Evolutionary conservation across 1,284 basidiomycete genomes (phyloP).

Genomic region (Ganoderma boninense): DNA sequence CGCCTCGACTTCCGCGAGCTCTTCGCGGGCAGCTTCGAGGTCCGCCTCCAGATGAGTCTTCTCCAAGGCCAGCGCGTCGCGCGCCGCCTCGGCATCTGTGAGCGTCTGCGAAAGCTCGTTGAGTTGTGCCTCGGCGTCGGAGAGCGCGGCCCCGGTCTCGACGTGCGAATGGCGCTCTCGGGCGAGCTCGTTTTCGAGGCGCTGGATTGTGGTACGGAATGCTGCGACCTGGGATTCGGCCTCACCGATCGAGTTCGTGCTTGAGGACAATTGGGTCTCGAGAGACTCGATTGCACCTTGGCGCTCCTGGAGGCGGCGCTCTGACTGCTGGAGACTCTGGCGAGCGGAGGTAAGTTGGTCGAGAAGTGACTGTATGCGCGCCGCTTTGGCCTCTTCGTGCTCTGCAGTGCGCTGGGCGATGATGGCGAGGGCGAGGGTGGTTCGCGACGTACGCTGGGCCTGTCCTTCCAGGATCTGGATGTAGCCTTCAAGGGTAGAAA

Average conservation of each 20-base stretch:
- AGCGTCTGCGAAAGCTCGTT: slow-evolving; percentile 46
- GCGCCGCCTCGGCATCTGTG: slow-evolving; percentile 65
- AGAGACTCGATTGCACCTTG: slow-evolving; percentile 14
- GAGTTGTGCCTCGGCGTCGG: slow-evolving; percentile 51
- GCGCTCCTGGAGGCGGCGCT: slow-evolving; percentile 18
- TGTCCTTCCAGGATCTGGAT: slow-evolving; percentile 34
- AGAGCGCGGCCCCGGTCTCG: slow-evolving; percentile 48
- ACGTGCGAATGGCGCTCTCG: slow-evolving; percentile 43
- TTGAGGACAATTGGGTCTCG: slow-evolving; percentile 20
- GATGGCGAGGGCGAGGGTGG: slow-evolving; percentile 29
- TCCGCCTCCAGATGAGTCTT: slow-evolving; percentile 69
- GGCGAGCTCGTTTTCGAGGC: slow-evolving; percentile 46
- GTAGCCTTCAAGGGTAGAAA: slow-evolving; percentile 21
- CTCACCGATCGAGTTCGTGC: slow-evolving; percentile 39
- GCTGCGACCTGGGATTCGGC: slow-evolving; percentile 35
- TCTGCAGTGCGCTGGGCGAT: slow-evolving; percentile 33
- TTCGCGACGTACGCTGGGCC: slow-evolving; percentile 35
- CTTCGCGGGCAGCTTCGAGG: slow-evolving; percentile 56
- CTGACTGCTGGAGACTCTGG: slow-evolving; percentile 15
- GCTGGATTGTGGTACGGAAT: slow-evolving; percentile 40
- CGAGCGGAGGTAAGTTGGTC: slow-evolving; percentile 18
- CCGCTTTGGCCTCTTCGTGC: slow-evolving; percentile 20
- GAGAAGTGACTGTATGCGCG: slow-evolving; percentile 20
- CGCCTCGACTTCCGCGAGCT: slow-evolving; percentile 60
- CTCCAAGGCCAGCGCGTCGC: slow-evolving; percentile 67